phyloP scores from a whole-genome alignment of 768 basidiomycete genomes.

The Tremella fuciformis region DNA sequence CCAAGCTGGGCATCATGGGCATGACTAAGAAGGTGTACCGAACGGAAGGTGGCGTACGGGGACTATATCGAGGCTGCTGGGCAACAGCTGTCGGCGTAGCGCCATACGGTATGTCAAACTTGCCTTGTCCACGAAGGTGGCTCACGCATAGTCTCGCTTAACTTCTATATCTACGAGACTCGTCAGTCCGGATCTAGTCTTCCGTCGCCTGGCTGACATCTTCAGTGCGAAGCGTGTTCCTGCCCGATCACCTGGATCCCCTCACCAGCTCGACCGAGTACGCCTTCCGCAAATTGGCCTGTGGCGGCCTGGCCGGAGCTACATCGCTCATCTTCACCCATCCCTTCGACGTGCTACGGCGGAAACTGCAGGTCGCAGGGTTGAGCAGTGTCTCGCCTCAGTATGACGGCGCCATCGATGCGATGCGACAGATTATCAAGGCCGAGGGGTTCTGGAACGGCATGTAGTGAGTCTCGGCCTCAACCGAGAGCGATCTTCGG shows the following conservation, averaged over 20 bases:
- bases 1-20: slow-evolving; percentile 62
- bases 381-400: slow-evolving; percentile 57
- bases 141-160: slow-evolving; percentile 59
- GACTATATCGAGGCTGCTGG: slow-evolving; percentile 59
- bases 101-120: slow-evolving; percentile 57
- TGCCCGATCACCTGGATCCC: slow-evolving; percentile 18
- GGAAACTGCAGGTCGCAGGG: slow-evolving; percentile 75
- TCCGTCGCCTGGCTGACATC: slow-evolving; percentile 61
- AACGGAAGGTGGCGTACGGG: slow-evolving; percentile 87
- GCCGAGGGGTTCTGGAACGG: slow-evolving; percentile 63
- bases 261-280: slow-evolving; percentile 24
- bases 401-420: slow-evolving; percentile 79
- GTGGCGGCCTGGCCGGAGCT: slow-evolving; percentile 81
- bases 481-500: not conserved
- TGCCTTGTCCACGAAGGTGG: not conserved
- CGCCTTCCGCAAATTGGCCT: slow-evolving; percentile 61
- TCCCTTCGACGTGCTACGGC: slow-evolving; percentile 87
- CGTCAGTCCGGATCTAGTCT: slow-evolving; percentile 57
- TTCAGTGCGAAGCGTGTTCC: slow-evolving; percentile 32
- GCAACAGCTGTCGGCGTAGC: slow-evolving; percentile 67
- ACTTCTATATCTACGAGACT: slow-evolving; percentile 91
- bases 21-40: slow-evolving; percentile 88
- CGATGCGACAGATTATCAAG: slow-evolving; percentile 64
- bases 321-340: slow-evolving; percentile 93
- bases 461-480: slow-evolving; percentile 41